Base-by-base conservation (phyloP, 768 basidiomycete species). In the Dioszegia aurantiaca region DNA sequence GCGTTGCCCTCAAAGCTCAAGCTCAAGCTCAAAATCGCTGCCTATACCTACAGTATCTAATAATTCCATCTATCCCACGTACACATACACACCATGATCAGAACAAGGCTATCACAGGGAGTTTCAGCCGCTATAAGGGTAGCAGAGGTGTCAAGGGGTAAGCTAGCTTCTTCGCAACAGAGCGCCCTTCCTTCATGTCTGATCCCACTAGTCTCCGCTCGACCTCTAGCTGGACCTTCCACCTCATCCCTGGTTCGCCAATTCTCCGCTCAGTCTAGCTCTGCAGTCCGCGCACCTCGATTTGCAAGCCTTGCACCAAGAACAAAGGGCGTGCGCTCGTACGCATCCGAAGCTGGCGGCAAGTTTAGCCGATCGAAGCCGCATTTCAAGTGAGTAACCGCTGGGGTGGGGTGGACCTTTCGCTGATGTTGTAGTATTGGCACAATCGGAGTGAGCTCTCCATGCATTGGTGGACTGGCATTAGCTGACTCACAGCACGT, bases 341-440 rank as follows among this genome's bases (percentile, higher is more conserved):
- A 74, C 51, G 75, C 75, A 27, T 69, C 71, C 28, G 75, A 77
- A 49, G 70, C 75, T 6, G 72, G 75, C 53, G 72, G 72, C 47
- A 70, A 68, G 59, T 78, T 76, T 64, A 64, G 64, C 42, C 62
- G 77, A 55, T 60, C 55, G 45, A 78, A 78, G 67, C 76, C 77
- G 5, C 77, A 78, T 62, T 78, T 77, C 77, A 78, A 78, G 76
- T 77, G 55, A 68, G 76, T 68, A 17, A n/a, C 33, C 8, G 42
- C 45, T 19, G 45, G 10, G 6, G 12, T 23, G 27, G 19, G 27
- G 1, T 28, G 2, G 1, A 26, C 27, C 26, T 1, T 17, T 33
- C 10, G 47, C 59, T 56, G 59, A 55, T 33, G 1, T 4, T 4
- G 4, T 21, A 77, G 76, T 71, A 78, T 78, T 68, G 77, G 77